Evolutionary conservation across 202 grass and related monocot species (phyloP), one percentile per base, ranked within the genome.

Genomic region (Panicum virgatum): DNA sequence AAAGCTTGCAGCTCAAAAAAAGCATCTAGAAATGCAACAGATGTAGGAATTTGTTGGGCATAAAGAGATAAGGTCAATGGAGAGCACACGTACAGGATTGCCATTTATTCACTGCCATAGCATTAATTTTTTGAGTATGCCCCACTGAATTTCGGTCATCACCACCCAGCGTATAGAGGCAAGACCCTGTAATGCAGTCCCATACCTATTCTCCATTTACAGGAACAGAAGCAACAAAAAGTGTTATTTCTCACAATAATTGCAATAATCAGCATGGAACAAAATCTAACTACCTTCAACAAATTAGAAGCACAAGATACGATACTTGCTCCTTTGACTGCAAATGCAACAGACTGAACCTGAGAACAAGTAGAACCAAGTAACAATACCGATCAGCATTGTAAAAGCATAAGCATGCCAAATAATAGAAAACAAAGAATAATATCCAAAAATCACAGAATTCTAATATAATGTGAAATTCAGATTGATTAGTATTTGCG

Each of bases 131-230:
- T 85, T 93, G 67, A 68, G 80, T 78, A 75, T 98, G 95, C 38
- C 95, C 92, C 64, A 92, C 83, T 59, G 82, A 91, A 80, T 82
- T 73, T 84, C 61, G 88, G 38, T 98, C 86, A 84, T 88, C 90
- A 18, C 79, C 84, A 15, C 95, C 92, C 62, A 98, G 77, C 27
- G 92, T 94, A 89, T 91, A 98, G 78, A 98, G 95, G 65, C 95
- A 98, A 88, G 95, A 98, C 32, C 95, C 95, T 60, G 92, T 98
- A 74, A 94, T 98, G 82, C 92, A 98, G 86, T 98, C 95, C 95
- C 95, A 98, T 68, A 95, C 95, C 95, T 98, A 79, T 84, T 67
- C 52, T 82, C 66, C 53, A 84, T 64, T 75, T 86, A 71, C 40
- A 62, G 47, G 23, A 27, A 84, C 10, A 84, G 75, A 69, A 84